These are phyloP conservation scores for Penicillium maclennaniae DNA, from an alignment of 495 filamentous ascomycete genomes.

Conservation along the genomic window DNA sequence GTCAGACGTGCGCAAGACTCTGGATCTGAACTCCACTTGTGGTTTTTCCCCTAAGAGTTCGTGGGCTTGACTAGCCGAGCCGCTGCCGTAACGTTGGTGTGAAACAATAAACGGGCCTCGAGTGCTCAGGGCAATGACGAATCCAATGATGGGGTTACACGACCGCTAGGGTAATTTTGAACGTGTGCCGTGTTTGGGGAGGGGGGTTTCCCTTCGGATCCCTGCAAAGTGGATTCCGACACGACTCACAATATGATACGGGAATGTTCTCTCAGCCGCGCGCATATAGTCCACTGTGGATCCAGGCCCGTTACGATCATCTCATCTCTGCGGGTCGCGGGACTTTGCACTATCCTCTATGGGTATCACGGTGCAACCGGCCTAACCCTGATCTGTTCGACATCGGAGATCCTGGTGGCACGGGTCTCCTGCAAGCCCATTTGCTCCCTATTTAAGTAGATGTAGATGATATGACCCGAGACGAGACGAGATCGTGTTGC, in stretches of 20 bases:
- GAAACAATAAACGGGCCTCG: conserved; percentile 14
- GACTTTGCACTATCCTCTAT: background rate
- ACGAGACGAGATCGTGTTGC: background rate
- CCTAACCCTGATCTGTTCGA: background rate
- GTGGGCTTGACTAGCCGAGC: conserved; percentile 27
- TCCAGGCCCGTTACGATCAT: conserved; percentile 1
- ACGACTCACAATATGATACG: background rate
- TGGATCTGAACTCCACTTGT: conserved; percentile 1
- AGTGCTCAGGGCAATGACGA: background rate
- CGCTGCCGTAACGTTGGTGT: conserved; percentile 22
- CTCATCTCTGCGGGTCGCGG: background rate
- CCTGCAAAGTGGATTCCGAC: conserved; percentile 6
- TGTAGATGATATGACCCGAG: background rate
- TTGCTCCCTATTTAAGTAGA: background rate
- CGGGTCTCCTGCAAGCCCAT: too few relatives aligned
- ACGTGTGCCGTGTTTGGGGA: conserved; percentile 7
- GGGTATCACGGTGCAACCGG: conserved; percentile 2
- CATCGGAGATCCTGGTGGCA: background rate
- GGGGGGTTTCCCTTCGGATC: conserved; percentile 3
- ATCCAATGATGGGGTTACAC: conserved; percentile 11
- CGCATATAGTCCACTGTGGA: conserved; percentile 27
- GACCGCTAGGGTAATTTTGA: conserved; percentile 7
- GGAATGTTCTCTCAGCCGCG: conserved; percentile 19
- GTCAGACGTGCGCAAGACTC: background rate
- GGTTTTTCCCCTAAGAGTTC: background rate